Evolutionary conservation across 495 filamentous ascomycete genomes (phyloP), one percentile per base, ranked within the genome.

Genomic region (Recurvomyces mirabilis): DNA sequence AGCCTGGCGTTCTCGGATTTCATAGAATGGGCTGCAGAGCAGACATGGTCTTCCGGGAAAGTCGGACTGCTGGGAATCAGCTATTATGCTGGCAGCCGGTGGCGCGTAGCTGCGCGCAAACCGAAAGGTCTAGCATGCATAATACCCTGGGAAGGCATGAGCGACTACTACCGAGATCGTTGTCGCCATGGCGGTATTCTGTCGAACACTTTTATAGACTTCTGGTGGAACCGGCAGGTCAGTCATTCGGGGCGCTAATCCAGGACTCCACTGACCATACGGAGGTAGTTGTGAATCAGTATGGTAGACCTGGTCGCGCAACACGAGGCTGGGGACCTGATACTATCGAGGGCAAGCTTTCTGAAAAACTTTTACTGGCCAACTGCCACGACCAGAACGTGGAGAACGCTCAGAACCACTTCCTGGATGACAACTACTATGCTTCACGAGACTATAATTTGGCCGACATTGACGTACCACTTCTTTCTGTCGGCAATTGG

Each of bases 111-210:
- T 0, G 77, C 77, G 7, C 65, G 75, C 3, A 58, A 67, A 25
- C 77, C 77, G 0, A 73, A 70, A 56, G 77, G 76, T 4, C 49
- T 81, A 19, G 59, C 70, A 0, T 68, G 67, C 36, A 79, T 79
- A 9, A 65, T 81, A 11, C 76, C 77, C 0, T 81, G 77, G 77
- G 77, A 81, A 51, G 77, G 77, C 15, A 78, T 81, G 74, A 72
- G 68, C 0, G 76, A 81, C 44, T 79, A 77, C 41, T 81, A 79
- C 51, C 69, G 75, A 0, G 75, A 79, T 43, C 65, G 73, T 1
- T 78, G 72, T 55, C 63, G 74, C 3, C 78, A 81, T 47, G 79
- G 79, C 1, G 79, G 78, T 1, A 80, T 83, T 28, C 56, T 79
- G 21, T 77, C 73, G 0, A 74, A 79, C 55, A 58, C 56, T 1